Evolutionary conservation across 192 early-diverging fungal species (phyloP).

Genomic region (Nowakowskiella sp.): DNA sequence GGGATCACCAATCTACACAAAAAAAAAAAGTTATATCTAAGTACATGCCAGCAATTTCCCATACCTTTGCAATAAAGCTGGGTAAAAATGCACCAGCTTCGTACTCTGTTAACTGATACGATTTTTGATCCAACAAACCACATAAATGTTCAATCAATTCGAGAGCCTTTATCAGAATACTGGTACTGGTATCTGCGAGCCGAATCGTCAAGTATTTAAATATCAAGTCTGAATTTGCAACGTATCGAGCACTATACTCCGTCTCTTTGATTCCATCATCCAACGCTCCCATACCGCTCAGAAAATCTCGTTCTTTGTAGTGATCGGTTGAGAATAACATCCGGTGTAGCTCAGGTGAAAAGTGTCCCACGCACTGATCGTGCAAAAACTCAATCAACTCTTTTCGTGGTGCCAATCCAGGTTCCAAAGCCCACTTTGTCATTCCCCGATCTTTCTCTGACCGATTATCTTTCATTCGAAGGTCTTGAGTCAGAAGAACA

Average conservation of each 20-base stretch:
- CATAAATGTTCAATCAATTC: slow-evolving; percentile 73
- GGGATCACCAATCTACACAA: slow-evolving; percentile 68
- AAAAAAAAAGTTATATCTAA: slow-evolving; percentile 17
- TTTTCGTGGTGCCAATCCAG: slow-evolving; percentile 44
- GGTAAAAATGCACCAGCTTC: slow-evolving; percentile 75
- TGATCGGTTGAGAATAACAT: slow-evolving; percentile 73
- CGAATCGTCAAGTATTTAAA: slow-evolving; percentile 83
- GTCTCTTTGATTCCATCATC: slow-evolving; percentile 54
- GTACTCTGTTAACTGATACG: slow-evolving; percentile 64
- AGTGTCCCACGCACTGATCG: slow-evolving; percentile 52
- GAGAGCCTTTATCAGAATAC: slow-evolving; percentile 73
- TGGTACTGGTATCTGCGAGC: slow-evolving; percentile 88
- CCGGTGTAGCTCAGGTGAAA: slow-evolving; percentile 48
- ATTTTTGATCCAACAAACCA: slow-evolving; percentile 51
- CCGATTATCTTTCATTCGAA: slow-evolving; percentile 58
- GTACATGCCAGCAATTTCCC: slow-evolving; percentile 1
- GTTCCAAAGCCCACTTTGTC: slow-evolving; percentile 65
- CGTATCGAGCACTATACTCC: slow-evolving; percentile 52
- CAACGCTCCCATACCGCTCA: slow-evolving; percentile 57
- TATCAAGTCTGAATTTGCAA: slow-evolving; percentile 70
- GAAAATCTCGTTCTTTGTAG: slow-evolving; percentile 76
- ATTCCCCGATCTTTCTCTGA: slow-evolving; percentile 60
- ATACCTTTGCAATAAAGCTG: slow-evolving; percentile 56
- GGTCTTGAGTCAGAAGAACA: slow-evolving; percentile 59
- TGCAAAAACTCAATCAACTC: slow-evolving; percentile 56